These are phyloP conservation scores for Sporothrix sp. DNA, from an alignment of 2,329 filamentous ascomycete species.

Conservation along the genomic window DNA sequence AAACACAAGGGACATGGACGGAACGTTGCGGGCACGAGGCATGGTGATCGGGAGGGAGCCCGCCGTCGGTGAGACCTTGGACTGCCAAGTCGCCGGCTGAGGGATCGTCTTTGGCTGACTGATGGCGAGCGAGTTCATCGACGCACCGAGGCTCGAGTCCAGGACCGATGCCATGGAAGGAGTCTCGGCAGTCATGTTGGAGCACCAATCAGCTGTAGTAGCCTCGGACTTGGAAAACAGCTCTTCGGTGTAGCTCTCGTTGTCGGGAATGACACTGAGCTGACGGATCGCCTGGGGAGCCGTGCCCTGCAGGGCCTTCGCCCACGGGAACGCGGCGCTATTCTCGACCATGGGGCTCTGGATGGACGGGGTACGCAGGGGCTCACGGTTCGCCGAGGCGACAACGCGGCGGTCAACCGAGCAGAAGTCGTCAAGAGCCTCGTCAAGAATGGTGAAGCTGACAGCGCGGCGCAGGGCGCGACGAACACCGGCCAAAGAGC, in stretches of 20 bases:
- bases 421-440: conserved; percentile 88
- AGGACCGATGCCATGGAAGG: conserved; percentile 76
- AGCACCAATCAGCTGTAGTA: conserved; percentile 63
- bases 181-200: conserved; percentile 62
- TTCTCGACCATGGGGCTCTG: conserved; percentile 70
- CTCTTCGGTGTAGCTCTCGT: conserved; percentile 72
- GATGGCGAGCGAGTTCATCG: conserved; percentile 64
- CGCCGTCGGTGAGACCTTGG: conserved; percentile 49
- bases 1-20: conserved; percentile 70
- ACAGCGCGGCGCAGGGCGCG: conserved; percentile 69
- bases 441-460: conserved; percentile 89
- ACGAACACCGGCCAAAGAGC: conserved; percentile 69
- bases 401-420: conserved; percentile 67
- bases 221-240: conserved; percentile 71
- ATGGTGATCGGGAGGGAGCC: conserved; percentile 71
- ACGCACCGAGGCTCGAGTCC: conserved; percentile 71
- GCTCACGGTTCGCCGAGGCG: conserved; percentile 83
- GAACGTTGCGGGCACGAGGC: conserved; percentile 59
- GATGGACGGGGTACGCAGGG: conserved; percentile 88
- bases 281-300: conserved; percentile 65
- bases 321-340: conserved; percentile 84
- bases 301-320: conserved; percentile 73
- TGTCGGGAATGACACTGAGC: conserved; percentile 74
- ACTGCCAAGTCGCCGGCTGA: conserved; percentile 23
- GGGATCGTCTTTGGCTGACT: conserved; percentile 32